Base-by-base conservation (phyloP, 208 protist genomes). In the Leishmania turanica region DNA sequence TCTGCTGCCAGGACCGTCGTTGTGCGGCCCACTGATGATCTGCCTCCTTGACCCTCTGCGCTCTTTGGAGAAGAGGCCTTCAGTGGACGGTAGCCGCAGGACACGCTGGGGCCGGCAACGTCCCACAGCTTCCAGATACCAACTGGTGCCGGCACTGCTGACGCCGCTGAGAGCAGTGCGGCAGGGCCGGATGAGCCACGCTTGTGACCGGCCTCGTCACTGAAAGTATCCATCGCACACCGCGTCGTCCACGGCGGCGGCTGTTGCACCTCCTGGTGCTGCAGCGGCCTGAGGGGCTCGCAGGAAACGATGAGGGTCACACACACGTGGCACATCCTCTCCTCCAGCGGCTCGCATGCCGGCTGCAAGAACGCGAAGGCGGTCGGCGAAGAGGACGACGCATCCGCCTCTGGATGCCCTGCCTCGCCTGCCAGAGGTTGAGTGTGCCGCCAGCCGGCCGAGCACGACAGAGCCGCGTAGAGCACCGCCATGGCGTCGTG, bases 91-190 rank as follows among this genome's bases (percentile, higher is more conserved):
- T 86, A 86, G 21, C 82, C 82, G 34, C 78, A 86, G 17, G 82
- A 62, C 17, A 76, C 60, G 66, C 78, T 82, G 72, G 84, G 84
- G 8, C 77, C 80, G 9, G 84, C 71, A 49, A 88, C 21, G 53
- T 88, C 84, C 84, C 84, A 88, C 75, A 88, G 53, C 68, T 82
- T 81, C 84, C 84, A 88, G 27, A 88, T 80, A 5, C 84, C 84
- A 19, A 80, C 80, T 3, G 69, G 42, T 3, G 77, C n/a, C 40
- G 5, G 34, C 4, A 42, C 37, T 1, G 60, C 49, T 27, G 70
- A 27, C 51, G 51, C 60, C 47, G 7, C 51, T 58, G 66, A 31
- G 27, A 13, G 66, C 70, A 51, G 37, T 64, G 79, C 71, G 21
- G 42, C 42, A 51, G 3, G 40, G 15, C 19, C 45, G 24, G 13